These are phyloP conservation scores for Cicer cuneatum DNA, from an alignment of 306 rosid species.

Conservation along the genomic window DNA sequence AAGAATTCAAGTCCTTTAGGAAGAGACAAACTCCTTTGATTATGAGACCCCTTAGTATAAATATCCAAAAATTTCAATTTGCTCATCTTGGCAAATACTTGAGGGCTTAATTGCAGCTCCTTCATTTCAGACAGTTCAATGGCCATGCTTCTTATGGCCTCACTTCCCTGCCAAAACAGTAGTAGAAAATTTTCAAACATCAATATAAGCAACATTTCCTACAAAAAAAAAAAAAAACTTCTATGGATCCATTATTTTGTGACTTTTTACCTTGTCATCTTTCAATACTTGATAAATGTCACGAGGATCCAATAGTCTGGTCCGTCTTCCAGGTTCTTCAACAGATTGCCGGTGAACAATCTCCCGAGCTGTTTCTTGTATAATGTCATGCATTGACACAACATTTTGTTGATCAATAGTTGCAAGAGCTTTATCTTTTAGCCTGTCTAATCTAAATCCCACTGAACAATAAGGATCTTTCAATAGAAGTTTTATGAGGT, in stretches of 20 bases:
- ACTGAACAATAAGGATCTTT: conserved; percentile 25
- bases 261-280: not conserved
- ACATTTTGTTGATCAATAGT: not conserved
- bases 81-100: not conserved
- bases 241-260: not conserved
- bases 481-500: not conserved
- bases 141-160: not conserved
- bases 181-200: not conserved
- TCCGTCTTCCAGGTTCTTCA: conserved; percentile 5
- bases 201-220: not conserved
- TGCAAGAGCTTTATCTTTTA: conserved; percentile 5
- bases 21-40: not conserved
- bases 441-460: not conserved
- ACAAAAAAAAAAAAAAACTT: not conserved
- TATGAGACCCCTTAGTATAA: not conserved
- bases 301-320: conserved; percentile 3
- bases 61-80: not conserved
- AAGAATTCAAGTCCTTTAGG: not conserved
- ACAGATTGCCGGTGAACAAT: not conserved
- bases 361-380: not conserved
- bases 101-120: conserved; percentile 10
- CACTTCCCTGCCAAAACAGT: not conserved
- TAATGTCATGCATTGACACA: conserved; percentile 12
- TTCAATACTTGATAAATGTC: conserved; percentile 30
- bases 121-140: not conserved